Evolutionary conservation across 2,329 filamentous ascomycete genomes (phyloP).

Genomic region (Aspergillus sergii): DNA sequence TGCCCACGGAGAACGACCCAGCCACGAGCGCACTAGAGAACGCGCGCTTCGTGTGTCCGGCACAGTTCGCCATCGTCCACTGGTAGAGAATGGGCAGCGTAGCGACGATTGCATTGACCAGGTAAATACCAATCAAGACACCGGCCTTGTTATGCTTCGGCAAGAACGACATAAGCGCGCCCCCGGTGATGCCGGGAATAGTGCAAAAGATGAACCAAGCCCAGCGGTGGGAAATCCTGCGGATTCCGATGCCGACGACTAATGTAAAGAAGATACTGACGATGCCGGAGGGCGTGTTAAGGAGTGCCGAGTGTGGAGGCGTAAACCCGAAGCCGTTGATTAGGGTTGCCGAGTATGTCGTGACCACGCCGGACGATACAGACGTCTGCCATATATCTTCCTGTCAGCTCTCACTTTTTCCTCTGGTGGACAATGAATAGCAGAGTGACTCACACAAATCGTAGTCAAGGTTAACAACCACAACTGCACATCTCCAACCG

Average conservation of each 20-base stretch:
- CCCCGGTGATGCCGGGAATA: conserved; percentile 52
- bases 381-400: conserved; percentile 6
- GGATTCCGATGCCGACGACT: conserved; percentile 44
- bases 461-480: conserved; percentile 44
- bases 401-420: neutral
- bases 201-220: conserved; percentile 47
- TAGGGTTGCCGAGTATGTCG: conserved; percentile 49
- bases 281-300: conserved; percentile 48
- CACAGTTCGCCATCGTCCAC: conserved; percentile 52
- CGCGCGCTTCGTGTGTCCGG: conserved; percentile 54
- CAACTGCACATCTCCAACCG: conserved; percentile 49
- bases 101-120: conserved; percentile 49
- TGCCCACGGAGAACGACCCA: conserved; percentile 48
- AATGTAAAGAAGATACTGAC: conserved; percentile 46
- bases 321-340: conserved; percentile 46
- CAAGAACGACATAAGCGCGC: conserved; percentile 40
- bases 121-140: conserved; percentile 49
- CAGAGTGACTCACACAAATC: conserved; percentile 5
- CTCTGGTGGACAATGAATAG: neutral
- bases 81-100: conserved; percentile 49
- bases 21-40: conserved; percentile 51
- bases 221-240: conserved; percentile 43
- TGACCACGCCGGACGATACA: conserved; percentile 47
- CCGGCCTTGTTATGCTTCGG: conserved; percentile 44
- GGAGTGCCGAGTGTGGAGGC: conserved; percentile 45